phyloP scores from a whole-genome alignment of 176 grass and related monocot species.

The Oryza coarctata region DNA sequence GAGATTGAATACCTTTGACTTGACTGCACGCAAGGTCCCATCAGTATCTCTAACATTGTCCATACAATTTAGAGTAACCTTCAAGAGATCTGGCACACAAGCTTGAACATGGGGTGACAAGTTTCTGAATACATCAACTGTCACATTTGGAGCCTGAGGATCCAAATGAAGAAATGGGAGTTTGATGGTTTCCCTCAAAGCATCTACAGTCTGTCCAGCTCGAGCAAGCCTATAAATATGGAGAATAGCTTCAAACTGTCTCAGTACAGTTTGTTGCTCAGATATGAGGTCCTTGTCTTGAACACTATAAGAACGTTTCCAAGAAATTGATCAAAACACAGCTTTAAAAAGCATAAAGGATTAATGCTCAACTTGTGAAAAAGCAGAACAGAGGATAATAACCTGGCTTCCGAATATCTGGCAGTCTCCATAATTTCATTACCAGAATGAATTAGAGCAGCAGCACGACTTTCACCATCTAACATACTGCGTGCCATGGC shows the following conservation, averaged over 20 bases:
- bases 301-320: conserved; percentile 45
- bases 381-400: conserved; percentile 31
- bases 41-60: conserved; percentile 88
- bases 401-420: conserved; percentile 87
- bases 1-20: conserved; percentile 66
- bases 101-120: conserved; percentile 78
- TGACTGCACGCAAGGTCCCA: conserved; percentile 62
- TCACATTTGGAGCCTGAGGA: conserved; percentile 59
- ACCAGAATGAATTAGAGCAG: conserved; percentile 75
- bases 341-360: conserved; percentile 25
- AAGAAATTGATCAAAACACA: conserved; percentile 12
- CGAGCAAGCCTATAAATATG: conserved; percentile 68
- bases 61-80: conserved; percentile 71
- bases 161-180: conserved; percentile 85
- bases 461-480: conserved; percentile 78
- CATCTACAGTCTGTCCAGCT: conserved; percentile 74
- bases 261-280: conserved; percentile 77
- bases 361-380: not conserved
- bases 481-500: conserved; percentile 64
- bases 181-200: conserved; percentile 77
- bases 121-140: conserved; percentile 69
- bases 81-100: conserved; percentile 90
- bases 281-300: conserved; percentile 83
- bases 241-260: conserved; percentile 85
- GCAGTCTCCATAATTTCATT: conserved; percentile 83